Base-by-base conservation (phyloP, 768 basidiomycete species). In the Mycena leptocephala region DNA sequence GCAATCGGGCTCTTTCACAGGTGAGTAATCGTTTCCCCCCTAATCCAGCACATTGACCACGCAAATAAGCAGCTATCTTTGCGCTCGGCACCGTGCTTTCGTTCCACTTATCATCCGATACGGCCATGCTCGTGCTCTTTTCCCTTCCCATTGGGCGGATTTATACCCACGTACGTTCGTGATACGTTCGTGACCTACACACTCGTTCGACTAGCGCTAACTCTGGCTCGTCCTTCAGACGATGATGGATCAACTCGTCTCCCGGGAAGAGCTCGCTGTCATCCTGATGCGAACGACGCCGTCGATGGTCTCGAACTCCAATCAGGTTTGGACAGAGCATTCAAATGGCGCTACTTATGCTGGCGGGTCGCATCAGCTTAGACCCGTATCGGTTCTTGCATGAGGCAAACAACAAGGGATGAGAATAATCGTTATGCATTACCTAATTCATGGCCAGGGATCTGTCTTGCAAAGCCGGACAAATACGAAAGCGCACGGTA, bases 111-210 rank as follows among this genome's bases (percentile, higher is more conserved):
- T 22, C 48, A 7, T 51, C 63, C 2, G 55, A 16, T 1, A 56
- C 72, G 24, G 56, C 41, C 20, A 68, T 74, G 55, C 2, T 68
- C 6, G 30, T 24, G 0, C 28, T 74, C n/a, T 74, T 74, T 33
- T 56, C 73, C 3, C 65, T 74, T 18, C 73, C 73, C 35, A 74
- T 74, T 14, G 73, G 66, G 33, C 73, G 73, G 14, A 62, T 74
- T 11, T 74, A 74, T 55, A 68, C 73, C 1, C 73, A 74, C 32
- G 73, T 74, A 18, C 33, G 70, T 28, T 26, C 14, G 10, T 53
- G 51, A 37, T 46, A 18, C 33, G 70, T 28, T 26, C 14, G 10
- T 53, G 51, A 37, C 22, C 18, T 33, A 33, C 30, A 14, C 26
- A 6, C 1, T 55, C 20, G 22, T 10, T 6, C 28, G 22, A 16